A percentile compares a stretch with the other conserved stretches of the same genome.
These are phyloP conservation scores for Yamadazyma kitorensis DNA, from an alignment of 805 yeast genomes.

Conservation along the genomic window DNA sequence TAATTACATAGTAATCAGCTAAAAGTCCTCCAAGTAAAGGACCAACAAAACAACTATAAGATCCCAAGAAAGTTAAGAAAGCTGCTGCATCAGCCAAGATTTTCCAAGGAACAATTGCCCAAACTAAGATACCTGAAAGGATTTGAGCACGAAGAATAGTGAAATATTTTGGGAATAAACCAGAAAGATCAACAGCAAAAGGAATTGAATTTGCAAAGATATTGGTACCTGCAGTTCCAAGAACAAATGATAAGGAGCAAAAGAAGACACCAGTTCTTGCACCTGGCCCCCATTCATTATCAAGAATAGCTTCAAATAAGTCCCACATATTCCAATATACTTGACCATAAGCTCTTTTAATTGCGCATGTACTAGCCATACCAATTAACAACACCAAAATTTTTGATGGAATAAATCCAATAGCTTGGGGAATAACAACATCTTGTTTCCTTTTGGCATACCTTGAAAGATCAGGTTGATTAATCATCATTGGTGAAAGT, in stretches of 20 bases:
- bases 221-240: conserved; percentile 26
- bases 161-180: conserved; percentile 23
- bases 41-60: conserved; percentile 14
- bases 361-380: conserved; percentile 11
- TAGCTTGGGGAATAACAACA: conserved; percentile 12
- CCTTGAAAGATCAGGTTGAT: conserved; percentile 14
- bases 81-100: conserved; percentile 12
- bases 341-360: conserved; percentile 15
- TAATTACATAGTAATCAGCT: conserved; percentile 11
- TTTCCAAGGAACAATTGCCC: conserved; percentile 17
- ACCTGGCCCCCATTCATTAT: conserved; percentile 23
- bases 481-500: conserved; percentile 15
- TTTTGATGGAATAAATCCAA: conserved; percentile 14
- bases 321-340: conserved; percentile 29
- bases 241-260: conserved; percentile 12
- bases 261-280: conserved; percentile 21
- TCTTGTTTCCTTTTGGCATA: conserved; percentile 13
- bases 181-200: conserved; percentile 22
- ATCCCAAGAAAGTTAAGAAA: conserved; percentile 13
- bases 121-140: conserved; percentile 10
- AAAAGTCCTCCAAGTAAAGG: conserved; percentile 13
- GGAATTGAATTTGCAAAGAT: conserved; percentile 23
- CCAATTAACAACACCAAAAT: conserved; percentile 12
- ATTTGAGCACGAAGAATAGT: conserved; percentile 19
- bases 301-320: conserved; percentile 20